Evolutionary conservation across 768 basidiomycete species (phyloP).

Genomic region (Chalciporus sphaerocephalus): DNA sequence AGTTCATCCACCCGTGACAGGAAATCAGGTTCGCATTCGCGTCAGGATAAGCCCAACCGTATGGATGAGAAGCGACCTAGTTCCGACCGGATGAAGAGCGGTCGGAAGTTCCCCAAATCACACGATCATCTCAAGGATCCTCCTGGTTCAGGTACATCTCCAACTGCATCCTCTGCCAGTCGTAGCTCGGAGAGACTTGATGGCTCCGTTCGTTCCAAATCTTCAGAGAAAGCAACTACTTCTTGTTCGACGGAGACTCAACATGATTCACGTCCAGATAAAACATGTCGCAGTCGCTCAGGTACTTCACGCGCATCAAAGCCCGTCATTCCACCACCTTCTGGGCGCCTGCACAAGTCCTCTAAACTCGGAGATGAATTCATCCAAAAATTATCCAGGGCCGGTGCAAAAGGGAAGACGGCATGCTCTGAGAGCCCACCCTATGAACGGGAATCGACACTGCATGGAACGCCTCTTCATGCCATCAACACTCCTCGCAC

Average conservation of each 20-base stretch:
- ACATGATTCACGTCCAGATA: constrained; percentile 9
- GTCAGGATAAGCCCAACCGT: constrained; percentile 8
- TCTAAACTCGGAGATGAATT: constrained; percentile 28
- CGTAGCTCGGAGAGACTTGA: constrained; percentile 10
- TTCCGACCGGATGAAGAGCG: constrained; percentile 19
- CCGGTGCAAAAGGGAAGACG: constrained; percentile 2
- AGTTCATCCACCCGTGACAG: constrained; percentile 4
- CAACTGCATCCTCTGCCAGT: constrained; percentile 10
- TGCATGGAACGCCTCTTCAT: constrained; percentile 38
- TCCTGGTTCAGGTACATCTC: constrained; percentile 12
- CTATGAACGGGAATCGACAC: constrained; percentile 14
- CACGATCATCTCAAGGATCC: constrained; percentile 21
- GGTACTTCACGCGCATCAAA: constrained; percentile 17
- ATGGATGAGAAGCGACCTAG: constrained; percentile 12
- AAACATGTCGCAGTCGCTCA: constrained; percentile 9
- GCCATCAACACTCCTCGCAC: constrained; percentile 39
- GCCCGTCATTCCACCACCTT: constrained; percentile 30
- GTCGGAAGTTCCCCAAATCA: constrained; percentile 18
- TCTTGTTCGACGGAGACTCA: constrained; percentile 3
- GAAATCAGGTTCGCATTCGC: constrained; percentile 16
- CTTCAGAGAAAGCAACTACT: constrained; percentile 12
- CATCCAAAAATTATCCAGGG: constrained; percentile 26
- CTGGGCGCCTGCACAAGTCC: constrained; percentile 19
- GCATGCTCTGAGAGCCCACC: constrained; percentile 2
- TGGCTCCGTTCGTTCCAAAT: constrained; percentile 11